A percentile compares a stretch with the other conserved stretches of the same genome.
Conservation (phyloP, 2,329 filamentous ascomycete genomes). For the Dothiorella sarmentorum region DNA sequence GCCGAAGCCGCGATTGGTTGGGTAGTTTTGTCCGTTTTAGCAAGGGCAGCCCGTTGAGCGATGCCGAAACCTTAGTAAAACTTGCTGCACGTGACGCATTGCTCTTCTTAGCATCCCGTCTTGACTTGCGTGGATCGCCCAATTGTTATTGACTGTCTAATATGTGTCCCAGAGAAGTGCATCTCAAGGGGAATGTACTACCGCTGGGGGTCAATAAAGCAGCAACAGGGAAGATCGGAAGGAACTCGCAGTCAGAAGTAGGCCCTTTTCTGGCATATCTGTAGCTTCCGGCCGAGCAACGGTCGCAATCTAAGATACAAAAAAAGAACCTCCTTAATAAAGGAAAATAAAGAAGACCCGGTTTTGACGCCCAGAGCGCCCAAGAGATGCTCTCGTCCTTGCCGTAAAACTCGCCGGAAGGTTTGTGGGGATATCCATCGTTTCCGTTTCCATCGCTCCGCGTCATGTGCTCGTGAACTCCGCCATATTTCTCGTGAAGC, state of each 20-base stretch:
- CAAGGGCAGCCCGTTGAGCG: neutral
- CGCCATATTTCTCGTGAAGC: slow-evolving; percentile 1
- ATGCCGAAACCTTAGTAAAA: neutral
- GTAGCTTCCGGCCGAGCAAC: slow-evolving; percentile 2
- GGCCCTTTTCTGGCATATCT: neutral
- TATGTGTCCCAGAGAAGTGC: neutral
- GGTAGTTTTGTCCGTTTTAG: neutral
- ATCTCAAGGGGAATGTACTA: neutral
- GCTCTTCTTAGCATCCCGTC: too few relatives aligned
- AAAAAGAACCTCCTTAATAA: neutral
- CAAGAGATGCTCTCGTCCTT: slow-evolving; percentile 11
- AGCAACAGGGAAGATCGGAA: neutral
- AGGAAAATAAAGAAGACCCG: slow-evolving; percentile 4
- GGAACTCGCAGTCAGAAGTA: slow-evolving; percentile 2
- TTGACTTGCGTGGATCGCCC: neutral
- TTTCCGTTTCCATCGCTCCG: slow-evolving; percentile 6
- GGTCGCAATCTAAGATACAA: slow-evolving; percentile 16
- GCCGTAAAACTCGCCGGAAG: slow-evolving; percentile 11
- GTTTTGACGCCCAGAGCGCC: slow-evolving; percentile 15
- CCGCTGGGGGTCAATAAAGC: slow-evolving; percentile 1
- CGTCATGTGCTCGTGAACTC: slow-evolving; percentile 14
- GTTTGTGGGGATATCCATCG: slow-evolving; percentile 8
- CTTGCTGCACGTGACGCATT: neutral
- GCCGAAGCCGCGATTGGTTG: neutral
- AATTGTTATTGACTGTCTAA: slow-evolving; percentile 5